Evolutionary conservation across 2,329 filamentous ascomycete species (phyloP).

Genomic region (Cercospora beticola): DNA sequence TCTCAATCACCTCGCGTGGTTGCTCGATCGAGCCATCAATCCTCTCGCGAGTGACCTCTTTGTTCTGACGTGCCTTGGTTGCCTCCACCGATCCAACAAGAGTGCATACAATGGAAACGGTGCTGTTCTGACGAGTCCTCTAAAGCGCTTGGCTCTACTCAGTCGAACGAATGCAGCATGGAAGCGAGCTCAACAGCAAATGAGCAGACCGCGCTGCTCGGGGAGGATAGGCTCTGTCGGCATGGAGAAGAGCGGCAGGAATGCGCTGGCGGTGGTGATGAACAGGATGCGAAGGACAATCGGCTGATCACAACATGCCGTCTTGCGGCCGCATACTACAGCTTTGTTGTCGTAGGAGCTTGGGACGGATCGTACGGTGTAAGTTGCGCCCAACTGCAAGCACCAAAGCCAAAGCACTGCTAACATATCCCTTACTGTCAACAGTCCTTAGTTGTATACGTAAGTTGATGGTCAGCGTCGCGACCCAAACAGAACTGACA

Average conservation of each 20-base stretch:
- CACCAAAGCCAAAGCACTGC: conserved; percentile 1
- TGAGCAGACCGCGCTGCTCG: not conserved
- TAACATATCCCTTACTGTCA: not conserved
- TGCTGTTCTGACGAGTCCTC: not conserved
- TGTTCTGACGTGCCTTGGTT: not conserved
- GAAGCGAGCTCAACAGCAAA: not conserved
- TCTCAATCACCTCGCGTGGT: not conserved
- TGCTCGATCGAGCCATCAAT: not conserved
- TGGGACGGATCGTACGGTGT: conserved; percentile 9
- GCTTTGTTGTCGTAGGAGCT: conserved; percentile 11
- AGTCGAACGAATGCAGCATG: not conserved
- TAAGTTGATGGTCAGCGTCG: not conserved
- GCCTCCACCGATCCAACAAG: not conserved
- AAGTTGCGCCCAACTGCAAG: conserved; percentile 5
- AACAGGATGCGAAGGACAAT: not conserved
- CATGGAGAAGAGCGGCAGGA: not conserved
- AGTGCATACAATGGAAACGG: not conserved
- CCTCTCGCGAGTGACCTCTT: not conserved
- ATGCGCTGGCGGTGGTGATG: not conserved
- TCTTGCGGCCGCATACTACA: conserved; percentile 9
- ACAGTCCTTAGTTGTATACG: not conserved
- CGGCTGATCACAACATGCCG: conserved; percentile 1
- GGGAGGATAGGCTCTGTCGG: not conserved
- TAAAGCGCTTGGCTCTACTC: not conserved
- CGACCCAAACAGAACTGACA: not conserved